Evolutionary conservation across 2,329 filamentous ascomycete genomes (phyloP).

Genomic region (Pseudocercospora eumusae): DNA sequence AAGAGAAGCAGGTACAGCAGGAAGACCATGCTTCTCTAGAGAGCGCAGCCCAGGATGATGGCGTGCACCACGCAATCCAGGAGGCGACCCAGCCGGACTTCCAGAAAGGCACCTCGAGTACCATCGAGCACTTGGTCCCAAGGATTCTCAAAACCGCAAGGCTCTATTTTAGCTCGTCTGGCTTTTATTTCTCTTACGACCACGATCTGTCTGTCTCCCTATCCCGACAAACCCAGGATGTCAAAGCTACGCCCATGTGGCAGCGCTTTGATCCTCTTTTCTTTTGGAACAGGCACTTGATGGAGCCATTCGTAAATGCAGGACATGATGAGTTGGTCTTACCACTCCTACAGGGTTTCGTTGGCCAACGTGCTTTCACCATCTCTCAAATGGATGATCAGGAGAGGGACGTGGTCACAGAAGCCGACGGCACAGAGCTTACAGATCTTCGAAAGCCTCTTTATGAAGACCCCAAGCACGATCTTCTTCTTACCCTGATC

Average conservation of each 20-base stretch:
- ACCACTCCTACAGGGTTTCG: conserved; percentile 89
- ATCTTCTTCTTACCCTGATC: conserved; percentile 81
- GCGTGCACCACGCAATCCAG: conserved; percentile 1
- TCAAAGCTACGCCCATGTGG: conserved; percentile 63
- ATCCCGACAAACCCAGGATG: conserved; percentile 43
- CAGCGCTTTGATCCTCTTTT: conserved; percentile 68
- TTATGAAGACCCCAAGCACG: conserved; percentile 33
- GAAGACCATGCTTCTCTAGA: conserved; percentile 37
- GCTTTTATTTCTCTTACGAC: conserved; percentile 96
- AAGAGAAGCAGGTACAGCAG: conserved; percentile 40
- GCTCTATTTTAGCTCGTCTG: conserved; percentile 77
- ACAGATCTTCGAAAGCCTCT: conserved; percentile 12
- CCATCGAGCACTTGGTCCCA: conserved; percentile 62
- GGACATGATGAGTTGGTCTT: conserved; percentile 71
- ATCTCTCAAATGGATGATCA: conserved; percentile 32
- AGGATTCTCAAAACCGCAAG: conserved; percentile 82
- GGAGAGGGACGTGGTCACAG: conserved; percentile 34
- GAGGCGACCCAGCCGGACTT: background rate
- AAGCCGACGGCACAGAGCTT: conserved; percentile 24
- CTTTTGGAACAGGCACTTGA: conserved; percentile 86
- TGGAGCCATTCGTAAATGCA: conserved; percentile 71
- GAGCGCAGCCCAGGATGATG: conserved; percentile 19
- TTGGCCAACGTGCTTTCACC: conserved; percentile 80
- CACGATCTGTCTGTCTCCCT: conserved; percentile 78
- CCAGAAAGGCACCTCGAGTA: conserved; percentile 19